Conservation (phyloP, 306 rosid species). For the Styphnolobium japonicum region DNA sequence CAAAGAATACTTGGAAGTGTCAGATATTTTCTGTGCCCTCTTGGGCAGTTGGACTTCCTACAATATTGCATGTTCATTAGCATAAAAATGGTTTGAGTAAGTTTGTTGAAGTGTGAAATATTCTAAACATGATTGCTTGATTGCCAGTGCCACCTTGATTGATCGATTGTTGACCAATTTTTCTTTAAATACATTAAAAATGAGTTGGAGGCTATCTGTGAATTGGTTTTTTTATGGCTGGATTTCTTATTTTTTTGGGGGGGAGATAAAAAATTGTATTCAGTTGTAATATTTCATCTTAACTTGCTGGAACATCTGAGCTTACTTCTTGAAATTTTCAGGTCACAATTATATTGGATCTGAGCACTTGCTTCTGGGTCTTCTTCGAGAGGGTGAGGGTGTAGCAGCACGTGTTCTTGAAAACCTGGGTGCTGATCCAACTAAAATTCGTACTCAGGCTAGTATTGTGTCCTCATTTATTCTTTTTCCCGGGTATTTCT, state of each 20-base stretch:
- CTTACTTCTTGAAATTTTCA: constrained; percentile 25
- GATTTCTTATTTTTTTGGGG: not conserved
- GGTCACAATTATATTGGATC: constrained; percentile 97
- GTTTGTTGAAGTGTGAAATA: not conserved
- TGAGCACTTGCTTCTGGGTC: constrained; percentile 95
- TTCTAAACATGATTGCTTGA: not conserved
- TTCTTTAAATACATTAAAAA: not conserved
- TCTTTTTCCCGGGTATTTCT: not conserved
- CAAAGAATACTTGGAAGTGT: not conserved
- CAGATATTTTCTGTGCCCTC: not conserved
- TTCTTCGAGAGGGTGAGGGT: constrained; percentile 97
- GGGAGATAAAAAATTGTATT: not conserved
- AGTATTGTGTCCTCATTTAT: constrained; percentile 10
- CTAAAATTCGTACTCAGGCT: constrained; percentile 90
- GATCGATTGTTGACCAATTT: not conserved
- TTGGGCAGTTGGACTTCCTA: not conserved
- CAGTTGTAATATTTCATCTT: not conserved
- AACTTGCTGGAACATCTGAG: not conserved
- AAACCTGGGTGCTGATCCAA: constrained; percentile 91
- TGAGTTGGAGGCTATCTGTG: not conserved
- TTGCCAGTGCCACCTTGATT: not conserved
- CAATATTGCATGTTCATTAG: not conserved
- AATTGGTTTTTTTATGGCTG: not conserved
- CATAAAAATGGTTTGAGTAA: not conserved
- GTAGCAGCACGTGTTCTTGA: constrained; percentile 99